These are phyloP conservation scores for Fraxinus greggii DNA, from an alignment of 305 asterid genomes.

Conservation along the genomic window DNA sequence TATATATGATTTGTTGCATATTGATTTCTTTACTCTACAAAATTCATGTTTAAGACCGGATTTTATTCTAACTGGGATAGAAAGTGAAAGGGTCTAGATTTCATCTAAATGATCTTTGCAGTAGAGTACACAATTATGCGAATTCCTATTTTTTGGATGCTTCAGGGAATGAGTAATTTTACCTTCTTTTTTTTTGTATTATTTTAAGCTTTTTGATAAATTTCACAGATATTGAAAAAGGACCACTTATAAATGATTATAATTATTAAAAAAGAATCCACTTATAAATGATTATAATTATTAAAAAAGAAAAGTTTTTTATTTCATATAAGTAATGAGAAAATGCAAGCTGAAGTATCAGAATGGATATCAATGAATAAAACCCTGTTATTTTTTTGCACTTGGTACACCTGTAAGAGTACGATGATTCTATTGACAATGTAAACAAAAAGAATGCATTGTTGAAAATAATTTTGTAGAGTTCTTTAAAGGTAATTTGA, in stretches of 20 bases:
- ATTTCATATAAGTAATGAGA: background rate
- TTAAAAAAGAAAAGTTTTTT: background rate
- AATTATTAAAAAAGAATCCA: background rate
- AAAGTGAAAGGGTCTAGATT: background rate
- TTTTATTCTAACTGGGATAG: background rate
- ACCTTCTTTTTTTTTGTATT: background rate
- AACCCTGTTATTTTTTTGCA: background rate
- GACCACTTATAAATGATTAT: background rate
- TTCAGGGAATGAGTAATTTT: background rate
- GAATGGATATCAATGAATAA: background rate
- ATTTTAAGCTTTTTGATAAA: background rate
- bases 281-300: no score
- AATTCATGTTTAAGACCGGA: background rate
- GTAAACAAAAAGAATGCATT: background rate
- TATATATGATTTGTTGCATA: background rate
- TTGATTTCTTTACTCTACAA: background rate
- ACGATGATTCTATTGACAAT: background rate
- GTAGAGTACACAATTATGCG: background rate
- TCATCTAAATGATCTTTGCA: background rate
- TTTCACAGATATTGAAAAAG: background rate
- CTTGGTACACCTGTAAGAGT: background rate
- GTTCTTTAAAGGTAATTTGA: background rate
- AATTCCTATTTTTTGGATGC: background rate
- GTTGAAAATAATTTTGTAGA: background rate
- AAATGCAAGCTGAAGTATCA: background rate